A percentile compares a stretch with the other conserved stretches of the same genome.
phyloP scores from a whole-genome alignment of 768 basidiomycete species.

The Holtermannia corniformis region DNA sequence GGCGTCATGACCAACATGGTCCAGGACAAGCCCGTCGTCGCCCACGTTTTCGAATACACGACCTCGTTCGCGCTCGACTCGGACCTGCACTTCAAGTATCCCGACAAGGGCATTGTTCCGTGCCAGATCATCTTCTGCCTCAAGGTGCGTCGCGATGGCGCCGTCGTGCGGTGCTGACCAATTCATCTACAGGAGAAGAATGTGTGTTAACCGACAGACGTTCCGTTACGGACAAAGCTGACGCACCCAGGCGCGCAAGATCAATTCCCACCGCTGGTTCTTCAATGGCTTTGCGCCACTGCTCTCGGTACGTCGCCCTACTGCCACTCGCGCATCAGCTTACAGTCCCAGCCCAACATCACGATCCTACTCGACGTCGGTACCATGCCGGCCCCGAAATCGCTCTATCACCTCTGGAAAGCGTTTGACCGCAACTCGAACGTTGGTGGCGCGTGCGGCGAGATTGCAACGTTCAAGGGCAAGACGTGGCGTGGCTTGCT shows the following conservation, averaged over 20 bases:
- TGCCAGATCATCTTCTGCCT: conserved; percentile 69
- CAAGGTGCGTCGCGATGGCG: conserved; percentile 20
- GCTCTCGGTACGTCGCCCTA: conserved; percentile 53
- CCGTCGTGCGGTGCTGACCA: neutral
- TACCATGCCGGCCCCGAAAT: conserved; percentile 75
- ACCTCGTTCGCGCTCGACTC: conserved; percentile 41
- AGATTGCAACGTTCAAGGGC: conserved; percentile 87
- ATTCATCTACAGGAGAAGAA: conserved; percentile 71
- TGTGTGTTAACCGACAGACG: conserved; percentile 8
- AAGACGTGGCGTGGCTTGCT: conserved; percentile 68
- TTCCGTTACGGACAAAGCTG: neutral
- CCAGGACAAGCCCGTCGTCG: conserved; percentile 64
- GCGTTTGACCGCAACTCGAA: conserved; percentile 60
- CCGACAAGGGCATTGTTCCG: conserved; percentile 72
- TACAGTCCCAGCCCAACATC: conserved; percentile 62
- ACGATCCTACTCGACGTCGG: conserved; percentile 90
- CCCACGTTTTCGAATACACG: conserved; percentile 71
- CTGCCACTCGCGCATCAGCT: neutral
- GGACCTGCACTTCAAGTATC: conserved; percentile 39
- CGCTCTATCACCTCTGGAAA: conserved; percentile 92
- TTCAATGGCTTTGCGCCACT: conserved; percentile 86
- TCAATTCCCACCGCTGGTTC: conserved; percentile 94
- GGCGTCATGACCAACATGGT: conserved; percentile 54
- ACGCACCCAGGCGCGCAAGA: conserved; percentile 62
- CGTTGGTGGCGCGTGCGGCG: conserved; percentile 90